Evolutionary conservation across 805 yeast species (phyloP).

Genomic region (Wilhelminamyces savonicus): DNA sequence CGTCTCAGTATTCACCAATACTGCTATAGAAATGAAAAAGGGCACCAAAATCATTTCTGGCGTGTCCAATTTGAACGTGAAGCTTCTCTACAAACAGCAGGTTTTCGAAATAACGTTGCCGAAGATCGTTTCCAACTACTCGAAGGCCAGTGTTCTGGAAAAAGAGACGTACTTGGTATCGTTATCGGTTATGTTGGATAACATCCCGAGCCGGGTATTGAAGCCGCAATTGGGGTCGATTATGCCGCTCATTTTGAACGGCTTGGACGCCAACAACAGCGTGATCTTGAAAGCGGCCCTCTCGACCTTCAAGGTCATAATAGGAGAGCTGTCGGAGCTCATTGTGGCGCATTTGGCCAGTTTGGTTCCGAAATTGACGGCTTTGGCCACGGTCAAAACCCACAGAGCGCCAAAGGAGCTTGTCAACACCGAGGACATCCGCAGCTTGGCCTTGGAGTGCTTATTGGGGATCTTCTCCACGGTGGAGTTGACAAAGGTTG

Average conservation of each 20-base stretch:
- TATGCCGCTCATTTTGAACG: slow-evolving; percentile 66
- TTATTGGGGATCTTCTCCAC: slow-evolving; percentile 31
- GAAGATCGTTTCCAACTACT: slow-evolving; percentile 43
- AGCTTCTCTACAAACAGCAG: slow-evolving; percentile 74
- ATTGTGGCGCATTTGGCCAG: slow-evolving; percentile 49
- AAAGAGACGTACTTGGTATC: slow-evolving; percentile 57
- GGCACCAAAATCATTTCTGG: slow-evolving; percentile 30
- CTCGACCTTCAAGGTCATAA: slow-evolving; percentile 47
- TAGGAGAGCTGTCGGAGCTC: slow-evolving; percentile 49
- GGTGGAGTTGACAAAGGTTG: slow-evolving; percentile 28
- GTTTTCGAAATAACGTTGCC: slow-evolving; percentile 61
- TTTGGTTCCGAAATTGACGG: slow-evolving; percentile 49
- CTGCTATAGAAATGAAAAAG: slow-evolving; percentile 11
- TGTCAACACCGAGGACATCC: slow-evolving; percentile 42
- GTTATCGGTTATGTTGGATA: slow-evolving; percentile 59
- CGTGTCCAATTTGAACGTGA: slow-evolving; percentile 52
- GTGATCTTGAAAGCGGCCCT: slow-evolving; percentile 56
- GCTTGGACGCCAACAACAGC: slow-evolving; percentile 43
- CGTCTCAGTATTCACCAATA: slow-evolving; percentile 51
- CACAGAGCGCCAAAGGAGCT: slow-evolving; percentile 8
- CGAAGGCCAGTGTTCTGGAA: slow-evolving; percentile 7
- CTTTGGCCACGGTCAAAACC: slow-evolving; percentile 18
- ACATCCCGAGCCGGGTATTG: slow-evolving; percentile 57
- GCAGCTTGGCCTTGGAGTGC: slow-evolving; percentile 53
- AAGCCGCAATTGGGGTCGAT: slow-evolving; percentile 57